These are phyloP conservation scores for Cercophora newfieldiana DNA, from an alignment of 495 filamentous ascomycete species.

Conservation along the genomic window DNA sequence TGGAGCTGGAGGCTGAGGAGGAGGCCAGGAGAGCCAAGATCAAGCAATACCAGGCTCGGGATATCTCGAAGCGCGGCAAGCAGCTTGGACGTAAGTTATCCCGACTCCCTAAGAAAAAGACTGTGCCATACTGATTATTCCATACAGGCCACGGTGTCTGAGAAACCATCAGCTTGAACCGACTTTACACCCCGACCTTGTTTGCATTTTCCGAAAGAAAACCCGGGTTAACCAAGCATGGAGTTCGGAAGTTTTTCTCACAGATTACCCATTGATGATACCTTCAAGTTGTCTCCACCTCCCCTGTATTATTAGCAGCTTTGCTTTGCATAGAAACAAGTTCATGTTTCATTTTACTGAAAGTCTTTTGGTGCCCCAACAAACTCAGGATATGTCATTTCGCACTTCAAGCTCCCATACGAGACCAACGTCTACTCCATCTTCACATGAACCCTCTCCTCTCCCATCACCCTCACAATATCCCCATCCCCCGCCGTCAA, in stretches of 20 bases:
- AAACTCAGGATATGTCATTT: no score
- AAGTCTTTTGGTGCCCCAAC: no score
- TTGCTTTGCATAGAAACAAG: neutral
- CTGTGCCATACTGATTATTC: neutral
- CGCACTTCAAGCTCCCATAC: slow-evolving; percentile 56
- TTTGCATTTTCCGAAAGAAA: neutral
- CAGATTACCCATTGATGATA: neutral
- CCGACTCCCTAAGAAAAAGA: neutral
- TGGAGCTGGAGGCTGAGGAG: slow-evolving; percentile 65
- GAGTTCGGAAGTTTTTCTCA: neutral
- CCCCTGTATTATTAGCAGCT: neutral
- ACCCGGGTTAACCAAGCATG: neutral
- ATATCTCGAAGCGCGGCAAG: slow-evolving; percentile 65
- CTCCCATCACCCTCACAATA: no score
- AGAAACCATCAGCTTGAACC: neutral
- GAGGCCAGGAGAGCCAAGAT: slow-evolving; percentile 61
- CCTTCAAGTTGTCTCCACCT: neutral
- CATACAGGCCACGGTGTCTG: slow-evolving; percentile 15
- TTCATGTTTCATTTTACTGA: neutral
- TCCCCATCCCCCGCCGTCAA: no score
- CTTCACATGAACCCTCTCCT: slow-evolving; percentile 35
- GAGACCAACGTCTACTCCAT: slow-evolving; percentile 32
- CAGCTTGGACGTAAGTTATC: slow-evolving; percentile 59
- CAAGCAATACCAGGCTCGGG: slow-evolving; percentile 63
- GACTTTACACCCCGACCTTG: no score